A percentile compares a stretch with the other conserved stretches of the same genome.
phyloP scores from a whole-genome alignment of 345 rosid species.

The Zanthoxylum bungeanum region DNA sequence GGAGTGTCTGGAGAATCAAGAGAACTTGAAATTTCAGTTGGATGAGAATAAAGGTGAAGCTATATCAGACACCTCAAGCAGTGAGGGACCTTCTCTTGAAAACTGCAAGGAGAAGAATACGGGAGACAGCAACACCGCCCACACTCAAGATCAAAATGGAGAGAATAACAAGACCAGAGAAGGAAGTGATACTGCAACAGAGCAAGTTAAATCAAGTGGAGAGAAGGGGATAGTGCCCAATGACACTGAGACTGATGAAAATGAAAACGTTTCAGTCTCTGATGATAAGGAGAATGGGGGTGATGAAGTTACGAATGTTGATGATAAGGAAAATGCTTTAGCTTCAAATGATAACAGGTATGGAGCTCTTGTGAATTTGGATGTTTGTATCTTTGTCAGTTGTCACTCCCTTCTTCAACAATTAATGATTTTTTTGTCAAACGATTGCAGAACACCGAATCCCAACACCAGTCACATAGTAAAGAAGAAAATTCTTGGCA shows the following conservation, averaged over 20 bases:
- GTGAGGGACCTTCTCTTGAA: slow-evolving; percentile 4
- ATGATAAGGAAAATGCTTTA: slow-evolving; percentile 55
- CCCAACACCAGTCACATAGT: not conserved
- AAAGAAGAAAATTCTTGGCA: slow-evolving; percentile 36
- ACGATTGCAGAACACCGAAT: slow-evolving; percentile 36
- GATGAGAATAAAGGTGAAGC: slow-evolving; percentile 23
- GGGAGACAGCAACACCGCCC: not conserved
- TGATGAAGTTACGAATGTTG: slow-evolving; percentile 26
- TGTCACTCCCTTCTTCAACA: not conserved
- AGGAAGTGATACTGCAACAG: slow-evolving; percentile 14
- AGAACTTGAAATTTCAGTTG: slow-evolving; percentile 1
- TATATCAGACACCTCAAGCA: slow-evolving; percentile 9
- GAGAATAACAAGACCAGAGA: not conserved
- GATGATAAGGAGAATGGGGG: slow-evolving; percentile 25
- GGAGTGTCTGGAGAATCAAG: not conserved
- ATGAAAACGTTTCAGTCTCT: slow-evolving; percentile 20
- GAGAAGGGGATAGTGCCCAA: slow-evolving; percentile 7
- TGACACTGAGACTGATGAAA: slow-evolving; percentile 15
- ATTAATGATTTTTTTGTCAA: slow-evolving; percentile 4
- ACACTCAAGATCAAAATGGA: slow-evolving; percentile 1
- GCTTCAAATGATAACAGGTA: slow-evolving; percentile 54
- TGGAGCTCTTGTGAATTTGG: slow-evolving; percentile 15
- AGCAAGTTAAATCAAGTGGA: slow-evolving; percentile 2
- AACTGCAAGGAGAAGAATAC: slow-evolving; percentile 4
- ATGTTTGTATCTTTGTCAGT: slow-evolving; percentile 10